phyloP scores from a whole-genome alignment of 164 flowering plant species.

The Houttuynia cordata region DNA sequence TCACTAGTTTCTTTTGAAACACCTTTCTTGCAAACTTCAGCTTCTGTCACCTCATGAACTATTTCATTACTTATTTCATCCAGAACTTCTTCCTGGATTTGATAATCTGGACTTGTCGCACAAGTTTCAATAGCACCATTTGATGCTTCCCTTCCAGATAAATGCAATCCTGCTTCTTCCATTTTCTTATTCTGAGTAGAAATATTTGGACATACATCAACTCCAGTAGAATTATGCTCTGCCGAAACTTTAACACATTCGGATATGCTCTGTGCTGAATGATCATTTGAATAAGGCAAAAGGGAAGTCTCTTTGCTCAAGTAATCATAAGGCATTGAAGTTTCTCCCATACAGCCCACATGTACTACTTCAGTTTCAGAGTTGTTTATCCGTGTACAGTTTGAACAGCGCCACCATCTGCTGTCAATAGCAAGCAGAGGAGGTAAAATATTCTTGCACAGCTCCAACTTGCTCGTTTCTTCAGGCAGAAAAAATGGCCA shows the following conservation, averaged over 20 bases:
- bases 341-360: neutral
- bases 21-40: conserved; percentile 4
- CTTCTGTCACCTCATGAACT: conserved; percentile 7
- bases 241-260: neutral
- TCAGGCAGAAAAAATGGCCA: conserved; percentile 40
- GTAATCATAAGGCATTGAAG: neutral
- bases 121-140: neutral
- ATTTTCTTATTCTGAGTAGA: conserved; percentile 16
- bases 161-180: conserved; percentile 10
- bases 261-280: neutral
- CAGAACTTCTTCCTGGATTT: conserved; percentile 6
- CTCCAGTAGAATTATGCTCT: neutral
- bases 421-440: conserved; percentile 38
- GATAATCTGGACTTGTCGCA: conserved; percentile 1
- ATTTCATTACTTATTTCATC: conserved; percentile 7
- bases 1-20: conserved; percentile 2
- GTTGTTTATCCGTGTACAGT: conserved; percentile 19
- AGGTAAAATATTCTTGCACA: conserved; percentile 27
- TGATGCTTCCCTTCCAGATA: conserved; percentile 9
- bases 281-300: conserved; percentile 3
- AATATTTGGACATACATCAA: neutral
- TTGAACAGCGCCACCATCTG: conserved; percentile 54
- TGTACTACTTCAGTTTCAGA: conserved; percentile 7
- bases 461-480: conserved; percentile 12
- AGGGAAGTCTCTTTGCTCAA: neutral